phyloP scores from a whole-genome alignment of 176 grass and related monocot genomes.

The Miscanthus lutarioriparius region DNA sequence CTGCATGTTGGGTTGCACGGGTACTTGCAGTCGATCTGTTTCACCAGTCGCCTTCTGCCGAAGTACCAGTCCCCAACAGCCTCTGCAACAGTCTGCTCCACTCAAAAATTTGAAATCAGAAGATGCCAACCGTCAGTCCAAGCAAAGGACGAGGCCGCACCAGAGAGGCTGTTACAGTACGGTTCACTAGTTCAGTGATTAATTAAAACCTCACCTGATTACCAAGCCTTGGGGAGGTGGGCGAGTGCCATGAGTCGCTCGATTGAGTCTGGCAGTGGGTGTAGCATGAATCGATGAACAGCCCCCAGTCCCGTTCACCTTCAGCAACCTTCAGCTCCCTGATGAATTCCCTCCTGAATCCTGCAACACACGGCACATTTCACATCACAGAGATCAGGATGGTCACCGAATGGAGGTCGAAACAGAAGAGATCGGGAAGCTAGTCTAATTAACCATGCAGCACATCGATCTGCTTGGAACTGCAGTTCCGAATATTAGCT shows the following conservation, averaged over 20 bases:
- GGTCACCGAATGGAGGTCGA: neutral
- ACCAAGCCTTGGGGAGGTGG: constrained; percentile 46
- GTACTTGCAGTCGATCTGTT: constrained; percentile 57
- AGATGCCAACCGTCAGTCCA: neutral
- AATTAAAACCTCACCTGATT: constrained; percentile 38
- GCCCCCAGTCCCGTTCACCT: constrained; percentile 31
- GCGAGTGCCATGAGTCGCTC: constrained; percentile 45
- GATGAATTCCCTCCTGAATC: constrained; percentile 40
- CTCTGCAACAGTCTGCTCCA: constrained; percentile 54
- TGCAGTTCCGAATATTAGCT: constrained; percentile 38
- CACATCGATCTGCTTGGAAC: constrained; percentile 47
- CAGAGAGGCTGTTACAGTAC: neutral
- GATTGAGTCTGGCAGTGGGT: constrained; percentile 57
- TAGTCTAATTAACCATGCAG: constrained; percentile 43
- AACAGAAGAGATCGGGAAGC: neutral
- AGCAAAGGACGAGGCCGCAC: neutral
- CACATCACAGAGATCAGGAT: neutral
- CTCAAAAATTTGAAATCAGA: neutral
- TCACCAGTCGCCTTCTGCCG: constrained; percentile 23
- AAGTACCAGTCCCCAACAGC: constrained; percentile 82
- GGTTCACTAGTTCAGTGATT: neutral
- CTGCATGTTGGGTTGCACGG: constrained; percentile 61
- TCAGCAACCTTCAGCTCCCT: constrained; percentile 35
- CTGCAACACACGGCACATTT: neutral
- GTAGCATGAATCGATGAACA: constrained; percentile 75